These are phyloP conservation scores for Fremontodendron californicum DNA, from an alignment of 345 rosid species.

Conservation along the genomic window DNA sequence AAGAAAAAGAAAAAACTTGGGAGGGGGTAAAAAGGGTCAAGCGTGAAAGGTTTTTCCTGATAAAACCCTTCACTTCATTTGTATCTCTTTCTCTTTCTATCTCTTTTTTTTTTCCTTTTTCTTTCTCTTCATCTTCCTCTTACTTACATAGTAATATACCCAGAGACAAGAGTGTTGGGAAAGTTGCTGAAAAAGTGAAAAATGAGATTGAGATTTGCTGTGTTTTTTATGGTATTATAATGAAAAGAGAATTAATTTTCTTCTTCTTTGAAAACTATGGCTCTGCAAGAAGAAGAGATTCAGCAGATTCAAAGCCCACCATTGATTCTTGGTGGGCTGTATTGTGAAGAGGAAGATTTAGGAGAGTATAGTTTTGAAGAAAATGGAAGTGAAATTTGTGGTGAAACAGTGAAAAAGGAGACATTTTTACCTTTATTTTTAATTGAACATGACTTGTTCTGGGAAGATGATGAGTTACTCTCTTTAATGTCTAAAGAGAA, in stretches of 20 bases:
- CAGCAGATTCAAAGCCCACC: slow-evolving; percentile 29
- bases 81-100: slow-evolving; percentile 17
- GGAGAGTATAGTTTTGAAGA: slow-evolving; percentile 16
- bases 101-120: not conserved
- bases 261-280: slow-evolving; percentile 63
- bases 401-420: slow-evolving; percentile 31
- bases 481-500: slow-evolving; percentile 55
- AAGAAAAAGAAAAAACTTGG: not conserved
- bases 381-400: slow-evolving; percentile 24
- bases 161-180: slow-evolving; percentile 10
- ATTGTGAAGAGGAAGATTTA: slow-evolving; percentile 50
- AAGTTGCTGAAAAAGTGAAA: not conserved
- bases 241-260: slow-evolving; percentile 46
- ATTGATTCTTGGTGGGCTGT: slow-evolving; percentile 50
- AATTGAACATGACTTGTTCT: slow-evolving; percentile 49
- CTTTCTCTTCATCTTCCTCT: not conserved
- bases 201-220: slow-evolving; percentile 15
- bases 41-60: slow-evolving; percentile 41
- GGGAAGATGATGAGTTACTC: slow-evolving; percentile 59
- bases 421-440: slow-evolving; percentile 37
- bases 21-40: slow-evolving; percentile 28
- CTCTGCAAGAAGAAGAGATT: slow-evolving; percentile 45
- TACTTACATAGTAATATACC: slow-evolving; percentile 8
- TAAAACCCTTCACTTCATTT: slow-evolving; percentile 41
- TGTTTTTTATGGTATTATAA: slow-evolving; percentile 28